A percentile compares a stretch with the other conserved stretches of the same genome.
Conservation (phyloP, 345 rosid species). For the Camelina neglecta region DNA sequence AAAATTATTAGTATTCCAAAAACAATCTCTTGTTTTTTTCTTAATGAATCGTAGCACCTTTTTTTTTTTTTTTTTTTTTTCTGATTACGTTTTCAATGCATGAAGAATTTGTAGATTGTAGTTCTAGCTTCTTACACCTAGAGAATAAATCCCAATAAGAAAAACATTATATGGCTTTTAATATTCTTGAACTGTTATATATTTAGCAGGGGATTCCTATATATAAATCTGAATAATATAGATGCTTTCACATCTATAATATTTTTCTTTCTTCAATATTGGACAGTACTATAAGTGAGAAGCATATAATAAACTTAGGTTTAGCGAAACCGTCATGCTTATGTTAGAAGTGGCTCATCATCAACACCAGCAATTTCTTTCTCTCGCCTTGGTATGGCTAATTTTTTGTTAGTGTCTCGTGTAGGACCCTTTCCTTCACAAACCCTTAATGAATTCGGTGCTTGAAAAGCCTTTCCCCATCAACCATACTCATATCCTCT, state of each 20-base stretch:
- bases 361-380: slow-evolving; percentile 20
- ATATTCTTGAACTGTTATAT: too few species aligned
- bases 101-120: neutral
- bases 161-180: neutral
- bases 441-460: slow-evolving; percentile 36
- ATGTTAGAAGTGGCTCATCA: slow-evolving; percentile 46
- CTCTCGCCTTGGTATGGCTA: slow-evolving; percentile 29
- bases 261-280: neutral
- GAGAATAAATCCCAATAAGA: neutral
- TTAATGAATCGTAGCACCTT: neutral
- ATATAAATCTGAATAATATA: neutral
- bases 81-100: neutral
- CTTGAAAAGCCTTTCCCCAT: slow-evolving; percentile 36
- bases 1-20: neutral
- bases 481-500: slow-evolving; percentile 39
- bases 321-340: slow-evolving; percentile 47
- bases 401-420: slow-evolving; percentile 38
- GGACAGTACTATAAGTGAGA: neutral
- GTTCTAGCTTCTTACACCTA: neutral
- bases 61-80: neutral
- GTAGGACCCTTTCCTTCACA: slow-evolving; percentile 44
- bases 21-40: neutral
- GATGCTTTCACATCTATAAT: neutral
- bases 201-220: neutral
- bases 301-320: slow-evolving; percentile 15